A percentile compares a stretch with the other conserved stretches of the same genome.
Evolutionary conservation across 2,329 filamentous ascomycete species (phyloP).

Genomic region (Fusarium ambrosium): DNA sequence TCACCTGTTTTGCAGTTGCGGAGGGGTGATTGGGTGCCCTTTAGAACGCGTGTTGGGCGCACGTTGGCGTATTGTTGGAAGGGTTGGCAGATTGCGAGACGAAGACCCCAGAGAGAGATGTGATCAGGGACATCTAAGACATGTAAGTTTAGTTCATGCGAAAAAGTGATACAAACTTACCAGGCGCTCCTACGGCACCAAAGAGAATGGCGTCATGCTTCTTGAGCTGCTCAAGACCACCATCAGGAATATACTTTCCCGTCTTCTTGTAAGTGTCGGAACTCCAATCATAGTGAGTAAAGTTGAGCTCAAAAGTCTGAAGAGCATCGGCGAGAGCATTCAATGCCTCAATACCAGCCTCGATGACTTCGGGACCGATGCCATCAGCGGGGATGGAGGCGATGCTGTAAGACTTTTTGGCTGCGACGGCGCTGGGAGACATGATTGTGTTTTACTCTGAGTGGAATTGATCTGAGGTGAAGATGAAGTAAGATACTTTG

Average conservation of each 20-base stretch:
- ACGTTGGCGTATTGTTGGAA: constrained; percentile 78
- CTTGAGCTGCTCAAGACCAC: constrained; percentile 55
- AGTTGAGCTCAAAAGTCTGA: constrained; percentile 71
- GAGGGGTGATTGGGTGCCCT: constrained; percentile 70
- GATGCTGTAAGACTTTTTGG: constrained; percentile 61
- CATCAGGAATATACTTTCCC: constrained; percentile 63
- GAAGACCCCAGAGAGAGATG: constrained; percentile 74
- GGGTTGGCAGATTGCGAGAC: constrained; percentile 73
- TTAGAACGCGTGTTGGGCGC: constrained; percentile 72
- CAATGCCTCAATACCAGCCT: constrained; percentile 71
- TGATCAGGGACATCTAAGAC: constrained; percentile 71
- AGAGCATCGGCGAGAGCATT: constrained; percentile 65
- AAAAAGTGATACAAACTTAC: constrained; percentile 31
- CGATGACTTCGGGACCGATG: constrained; percentile 74
- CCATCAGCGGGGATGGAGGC: constrained; percentile 74
- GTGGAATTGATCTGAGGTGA: neutral
- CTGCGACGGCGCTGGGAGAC: constrained; percentile 40
- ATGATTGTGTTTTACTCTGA: constrained; percentile 17
- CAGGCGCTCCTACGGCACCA: constrained; percentile 73
- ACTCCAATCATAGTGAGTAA: constrained; percentile 75
- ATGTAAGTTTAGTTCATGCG: neutral
- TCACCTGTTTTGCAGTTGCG: constrained; percentile 65
- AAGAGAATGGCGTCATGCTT: constrained; percentile 72
- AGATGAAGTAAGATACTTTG: constrained; percentile 8
- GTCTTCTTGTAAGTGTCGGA: constrained; percentile 75